Percentiles rank a stretch among this genome's conserved stretches.
phyloP scores from a whole-genome alignment of 306 rosid genomes.

The Luffa aegyptiaca region DNA sequence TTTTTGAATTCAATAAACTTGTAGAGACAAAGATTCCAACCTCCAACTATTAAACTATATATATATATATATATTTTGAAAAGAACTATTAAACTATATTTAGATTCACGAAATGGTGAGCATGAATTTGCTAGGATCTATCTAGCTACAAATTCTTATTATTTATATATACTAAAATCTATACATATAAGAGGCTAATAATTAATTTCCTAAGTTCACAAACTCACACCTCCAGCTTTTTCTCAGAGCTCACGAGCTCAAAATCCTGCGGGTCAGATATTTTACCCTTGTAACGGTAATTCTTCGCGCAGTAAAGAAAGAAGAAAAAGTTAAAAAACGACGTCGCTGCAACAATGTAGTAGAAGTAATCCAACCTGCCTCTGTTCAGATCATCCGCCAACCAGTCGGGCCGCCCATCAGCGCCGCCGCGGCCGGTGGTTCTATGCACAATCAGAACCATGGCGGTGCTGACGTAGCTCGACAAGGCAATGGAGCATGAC shows the following conservation, averaged over 20 bases:
- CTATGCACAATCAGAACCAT: constrained; percentile 33
- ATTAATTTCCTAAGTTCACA: too few species aligned
- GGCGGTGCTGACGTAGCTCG: constrained; percentile 45
- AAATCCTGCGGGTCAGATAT: neutral
- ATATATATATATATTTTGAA: too few species aligned
- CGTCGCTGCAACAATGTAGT: constrained; percentile 36
- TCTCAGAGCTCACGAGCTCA: constrained; percentile 19
- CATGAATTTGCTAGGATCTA: too few species aligned
- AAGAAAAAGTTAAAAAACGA: constrained; percentile 39
- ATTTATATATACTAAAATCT: too few species aligned
- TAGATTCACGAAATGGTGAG: too few species aligned
- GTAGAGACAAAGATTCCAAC: too few species aligned
- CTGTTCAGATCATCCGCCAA: constrained; percentile 44
- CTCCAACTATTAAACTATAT: too few species aligned
- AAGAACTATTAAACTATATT: too few species aligned
- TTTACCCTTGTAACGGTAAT: constrained; percentile 42
- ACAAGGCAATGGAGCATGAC: constrained; percentile 37
- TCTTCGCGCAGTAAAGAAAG: constrained; percentile 34
- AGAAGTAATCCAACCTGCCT: constrained; percentile 67
- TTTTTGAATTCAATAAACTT: too few species aligned
- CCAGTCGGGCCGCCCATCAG: constrained; percentile 38
- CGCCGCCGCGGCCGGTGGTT: constrained; percentile 11
- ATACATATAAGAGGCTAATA: too few species aligned
- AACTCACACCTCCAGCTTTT: neutral
- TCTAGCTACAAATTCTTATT: too few species aligned